A percentile compares a stretch with the other conserved stretches of the same genome.
Evolutionary conservation across 208 protist species (phyloP).

Genomic region (Crithidia mellificae): DNA sequence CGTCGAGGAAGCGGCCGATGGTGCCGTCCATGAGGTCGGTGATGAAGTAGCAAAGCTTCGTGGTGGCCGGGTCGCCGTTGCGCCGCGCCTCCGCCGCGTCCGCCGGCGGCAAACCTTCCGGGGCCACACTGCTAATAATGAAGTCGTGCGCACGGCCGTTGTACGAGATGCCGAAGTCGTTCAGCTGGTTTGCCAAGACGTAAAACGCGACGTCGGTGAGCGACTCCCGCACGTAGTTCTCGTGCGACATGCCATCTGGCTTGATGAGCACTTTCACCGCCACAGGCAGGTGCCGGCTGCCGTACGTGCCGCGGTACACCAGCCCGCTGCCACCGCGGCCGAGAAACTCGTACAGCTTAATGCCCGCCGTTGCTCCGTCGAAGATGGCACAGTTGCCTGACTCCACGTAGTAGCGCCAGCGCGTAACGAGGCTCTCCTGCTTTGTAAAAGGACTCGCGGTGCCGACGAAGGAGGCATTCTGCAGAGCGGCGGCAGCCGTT

Average conservation of each 20-base stretch:
- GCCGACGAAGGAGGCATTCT: constrained; percentile 11
- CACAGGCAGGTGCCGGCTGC: constrained; percentile 48
- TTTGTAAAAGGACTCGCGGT: constrained; percentile 35
- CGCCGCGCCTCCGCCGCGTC: constrained; percentile 48
- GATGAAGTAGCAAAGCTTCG: constrained; percentile 79
- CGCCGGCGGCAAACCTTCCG: constrained; percentile 50
- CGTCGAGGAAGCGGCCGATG: constrained; percentile 77
- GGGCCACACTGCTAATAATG: constrained; percentile 59
- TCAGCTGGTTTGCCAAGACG: constrained; percentile 79
- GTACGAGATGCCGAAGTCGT: constrained; percentile 56
- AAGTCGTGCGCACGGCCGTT: constrained; percentile 73
- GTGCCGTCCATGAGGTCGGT: constrained; percentile 87
- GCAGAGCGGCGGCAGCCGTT: not conserved
- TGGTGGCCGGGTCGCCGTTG: constrained; percentile 22
- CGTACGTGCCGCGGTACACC: constrained; percentile 75
- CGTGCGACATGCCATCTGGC: constrained; percentile 60
- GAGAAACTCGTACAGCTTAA: constrained; percentile 54
- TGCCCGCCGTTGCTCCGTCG: constrained; percentile 41
- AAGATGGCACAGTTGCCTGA: constrained; percentile 61
- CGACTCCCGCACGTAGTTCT: constrained; percentile 75
- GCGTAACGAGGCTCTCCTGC: constrained; percentile 49
- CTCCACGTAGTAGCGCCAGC: constrained; percentile 64
- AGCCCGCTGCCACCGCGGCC: constrained; percentile 78
- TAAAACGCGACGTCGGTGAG: constrained; percentile 84
- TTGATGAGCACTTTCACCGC: constrained; percentile 87